These are phyloP conservation scores for Helicostylum pulchrum DNA, from an alignment of 192 early-diverging fungal species.

Conservation along the genomic window DNA sequence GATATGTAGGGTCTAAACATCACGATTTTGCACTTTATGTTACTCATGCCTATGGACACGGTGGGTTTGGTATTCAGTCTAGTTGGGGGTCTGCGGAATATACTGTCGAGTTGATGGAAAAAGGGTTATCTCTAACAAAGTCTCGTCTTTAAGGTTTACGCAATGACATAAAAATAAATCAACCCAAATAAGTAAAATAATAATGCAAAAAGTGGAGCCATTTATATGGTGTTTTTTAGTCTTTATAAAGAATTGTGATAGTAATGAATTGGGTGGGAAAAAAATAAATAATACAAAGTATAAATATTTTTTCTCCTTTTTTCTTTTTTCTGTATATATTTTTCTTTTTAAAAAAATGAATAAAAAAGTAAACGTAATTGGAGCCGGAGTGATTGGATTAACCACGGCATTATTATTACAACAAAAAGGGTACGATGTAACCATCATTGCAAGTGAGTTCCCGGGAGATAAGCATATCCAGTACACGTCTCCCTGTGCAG, in stretches of 20 bases:
- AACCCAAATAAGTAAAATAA: background rate
- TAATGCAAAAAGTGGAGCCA: too few relatives aligned
- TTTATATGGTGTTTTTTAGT: too few relatives aligned
- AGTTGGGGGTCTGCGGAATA: slow-evolving; percentile 57
- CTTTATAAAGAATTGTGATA: too few relatives aligned
- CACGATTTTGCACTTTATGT: slow-evolving; percentile 31
- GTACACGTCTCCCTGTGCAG: slow-evolving; percentile 55
- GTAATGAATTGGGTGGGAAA: background rate
- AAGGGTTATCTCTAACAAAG: background rate
- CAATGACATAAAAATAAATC: background rate
- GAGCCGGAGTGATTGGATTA: slow-evolving; percentile 73
- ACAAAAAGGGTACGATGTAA: slow-evolving; percentile 57
- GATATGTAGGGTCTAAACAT: slow-evolving; percentile 2
- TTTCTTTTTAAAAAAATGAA: background rate
- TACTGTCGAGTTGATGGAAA: slow-evolving; percentile 41
- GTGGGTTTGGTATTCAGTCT: slow-evolving; percentile 57
- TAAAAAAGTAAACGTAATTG: slow-evolving; percentile 48
- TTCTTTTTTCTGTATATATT: background rate
- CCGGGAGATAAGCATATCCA: slow-evolving; percentile 49
- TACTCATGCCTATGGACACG: slow-evolving; percentile 68
- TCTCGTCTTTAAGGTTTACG: background rate
- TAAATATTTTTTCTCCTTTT: background rate
- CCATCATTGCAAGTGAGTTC: slow-evolving; percentile 55
- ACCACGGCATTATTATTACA: slow-evolving; percentile 66
- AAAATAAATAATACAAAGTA: background rate